These are phyloP conservation scores for Letharia columbiana DNA, from an alignment of 495 filamentous ascomycete species.

Conservation along the genomic window DNA sequence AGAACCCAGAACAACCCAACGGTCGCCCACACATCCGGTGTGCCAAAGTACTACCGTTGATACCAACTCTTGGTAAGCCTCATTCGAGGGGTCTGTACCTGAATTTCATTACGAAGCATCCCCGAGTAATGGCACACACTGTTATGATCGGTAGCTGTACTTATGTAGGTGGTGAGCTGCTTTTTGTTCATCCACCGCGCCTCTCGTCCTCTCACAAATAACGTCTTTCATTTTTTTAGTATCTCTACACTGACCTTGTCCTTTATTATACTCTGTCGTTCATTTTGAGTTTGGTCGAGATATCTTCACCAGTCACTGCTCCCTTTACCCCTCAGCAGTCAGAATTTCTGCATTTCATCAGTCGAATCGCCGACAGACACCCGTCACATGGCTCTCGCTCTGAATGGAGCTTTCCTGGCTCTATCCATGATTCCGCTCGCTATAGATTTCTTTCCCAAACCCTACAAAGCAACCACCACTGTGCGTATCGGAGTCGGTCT, in stretches of 20 bases:
- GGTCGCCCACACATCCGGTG: neutral
- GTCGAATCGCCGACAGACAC: neutral
- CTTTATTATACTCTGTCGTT: neutral
- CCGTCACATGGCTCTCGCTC: neutral
- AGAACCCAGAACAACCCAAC: neutral
- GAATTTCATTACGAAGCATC: neutral
- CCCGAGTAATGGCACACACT: too few species aligned
- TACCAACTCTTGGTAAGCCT: neutral
- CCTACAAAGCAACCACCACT: neutral
- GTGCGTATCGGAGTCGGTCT: neutral
- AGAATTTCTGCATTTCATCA: neutral
- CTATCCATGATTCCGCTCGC: neutral
- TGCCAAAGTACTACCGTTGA: neutral
- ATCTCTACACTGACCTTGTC: neutral
- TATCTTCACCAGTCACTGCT: neutral
- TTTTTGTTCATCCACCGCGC: neutral
- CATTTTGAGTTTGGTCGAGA: neutral
- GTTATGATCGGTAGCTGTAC: neutral
- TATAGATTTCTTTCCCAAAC: neutral
- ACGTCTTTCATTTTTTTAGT: neutral
- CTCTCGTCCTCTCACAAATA: neutral
- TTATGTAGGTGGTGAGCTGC: neutral
- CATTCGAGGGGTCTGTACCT: neutral
- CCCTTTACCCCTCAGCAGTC: neutral
- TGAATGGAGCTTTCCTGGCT: neutral